phyloP scores from a whole-genome alignment of 768 basidiomycete species.

The Rossbeevera mucosa region DNA sequence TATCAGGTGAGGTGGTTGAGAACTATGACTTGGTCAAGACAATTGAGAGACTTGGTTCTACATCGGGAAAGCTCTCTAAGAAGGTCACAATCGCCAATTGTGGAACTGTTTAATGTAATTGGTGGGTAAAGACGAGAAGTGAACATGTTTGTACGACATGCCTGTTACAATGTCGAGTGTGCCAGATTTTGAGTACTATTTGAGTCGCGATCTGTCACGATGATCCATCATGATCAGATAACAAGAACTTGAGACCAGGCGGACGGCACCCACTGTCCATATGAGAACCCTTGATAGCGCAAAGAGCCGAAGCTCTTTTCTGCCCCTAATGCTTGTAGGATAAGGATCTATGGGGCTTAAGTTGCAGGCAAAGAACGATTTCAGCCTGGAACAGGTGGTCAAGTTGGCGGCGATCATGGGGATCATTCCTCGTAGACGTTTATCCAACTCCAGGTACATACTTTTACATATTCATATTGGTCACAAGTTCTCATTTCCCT shows the following conservation, averaged over 20 bases:
- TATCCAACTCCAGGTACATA: no score
- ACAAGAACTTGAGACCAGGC: background rate
- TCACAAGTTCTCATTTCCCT: no score
- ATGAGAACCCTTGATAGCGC: background rate
- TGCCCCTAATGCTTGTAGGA: background rate
- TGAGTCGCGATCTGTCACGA: background rate
- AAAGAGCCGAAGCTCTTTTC: background rate
- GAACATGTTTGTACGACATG: background rate
- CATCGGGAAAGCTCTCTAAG: background rate
- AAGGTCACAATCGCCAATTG: background rate
- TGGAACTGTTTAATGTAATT: background rate
- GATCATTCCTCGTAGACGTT: background rate
- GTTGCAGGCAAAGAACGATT: no score
- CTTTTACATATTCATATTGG: no score
- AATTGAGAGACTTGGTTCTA: background rate
- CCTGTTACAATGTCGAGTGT: background rate
- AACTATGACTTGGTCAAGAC: background rate
- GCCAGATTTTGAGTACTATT: background rate
- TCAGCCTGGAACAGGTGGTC: background rate
- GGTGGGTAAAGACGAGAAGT: background rate
- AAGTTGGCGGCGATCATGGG: background rate
- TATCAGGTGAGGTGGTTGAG: constrained; percentile 10
- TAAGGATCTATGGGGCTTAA: background rate
- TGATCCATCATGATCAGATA: background rate
- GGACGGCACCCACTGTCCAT: background rate